Percentiles rank a stretch among this genome's conserved stretches.
phyloP scores from a whole-genome alignment of 768 basidiomycete species.

The Kwoniella newhampshirensis region DNA sequence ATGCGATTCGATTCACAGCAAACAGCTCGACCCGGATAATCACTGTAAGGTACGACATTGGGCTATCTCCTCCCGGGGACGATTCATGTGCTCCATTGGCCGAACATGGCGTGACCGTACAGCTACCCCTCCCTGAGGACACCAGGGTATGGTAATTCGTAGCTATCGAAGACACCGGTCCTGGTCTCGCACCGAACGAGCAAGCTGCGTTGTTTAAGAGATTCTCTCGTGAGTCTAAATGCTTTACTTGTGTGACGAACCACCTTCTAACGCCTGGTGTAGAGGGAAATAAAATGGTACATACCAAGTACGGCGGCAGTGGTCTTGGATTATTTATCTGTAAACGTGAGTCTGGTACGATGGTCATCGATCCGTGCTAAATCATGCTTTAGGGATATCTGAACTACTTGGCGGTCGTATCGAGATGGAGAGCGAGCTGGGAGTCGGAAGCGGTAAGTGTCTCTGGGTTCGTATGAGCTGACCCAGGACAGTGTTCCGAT shows the following conservation, averaged over 20 bases:
- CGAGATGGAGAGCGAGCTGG: conserved; percentile 35
- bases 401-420: conserved; percentile 45
- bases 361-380: background rate
- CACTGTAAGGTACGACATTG: conserved; percentile 39
- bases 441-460: conserved; percentile 31
- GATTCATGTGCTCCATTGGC: conserved; percentile 18
- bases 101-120: background rate
- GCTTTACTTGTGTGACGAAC: background rate
- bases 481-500: conserved; percentile 23
- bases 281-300: conserved; percentile 41
- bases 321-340: conserved; percentile 49
- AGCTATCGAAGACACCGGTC: conserved; percentile 44
- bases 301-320: conserved; percentile 45
- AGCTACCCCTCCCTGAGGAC: conserved; percentile 14
- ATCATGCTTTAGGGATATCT: conserved; percentile 21
- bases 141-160: conserved; percentile 35
- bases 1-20: conserved; percentile 48
- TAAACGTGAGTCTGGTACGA: conserved; percentile 23
- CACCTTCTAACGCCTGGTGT: background rate
- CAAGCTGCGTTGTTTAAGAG: conserved; percentile 40
- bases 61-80: conserved; percentile 30
- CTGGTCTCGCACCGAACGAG: conserved; percentile 41
- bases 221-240: conserved; percentile 35
- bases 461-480: background rate
- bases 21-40: conserved; percentile 23